phyloP scores from a whole-genome alignment of 306 rosid genomes.

The Cucurbita argyrosperma region DNA sequence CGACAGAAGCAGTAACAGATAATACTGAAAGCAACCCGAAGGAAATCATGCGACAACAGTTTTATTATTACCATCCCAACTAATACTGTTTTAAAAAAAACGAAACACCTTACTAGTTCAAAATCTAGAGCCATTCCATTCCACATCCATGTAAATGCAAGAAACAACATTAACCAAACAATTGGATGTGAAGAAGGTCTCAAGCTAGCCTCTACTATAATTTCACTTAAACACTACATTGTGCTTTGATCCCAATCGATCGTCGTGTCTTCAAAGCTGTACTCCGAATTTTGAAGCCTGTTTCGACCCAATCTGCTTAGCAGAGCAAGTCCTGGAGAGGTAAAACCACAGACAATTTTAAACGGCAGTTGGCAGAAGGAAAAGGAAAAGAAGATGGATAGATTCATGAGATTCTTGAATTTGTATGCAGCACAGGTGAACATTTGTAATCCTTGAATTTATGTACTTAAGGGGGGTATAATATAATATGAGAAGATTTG shows the following conservation, averaged over 20 bases:
- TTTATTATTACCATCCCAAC: neutral
- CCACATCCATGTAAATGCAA: neutral
- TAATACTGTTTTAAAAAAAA: neutral
- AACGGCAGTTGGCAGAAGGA: neutral
- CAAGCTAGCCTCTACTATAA: neutral
- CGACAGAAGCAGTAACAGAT: too few relatives aligned
- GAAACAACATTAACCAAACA: neutral
- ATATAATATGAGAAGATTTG: neutral
- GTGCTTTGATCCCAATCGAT: constrained; percentile 43
- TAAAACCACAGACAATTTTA: neutral
- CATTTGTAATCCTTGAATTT: neutral
- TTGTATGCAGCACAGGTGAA: neutral
- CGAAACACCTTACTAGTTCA: neutral
- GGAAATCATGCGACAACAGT: neutral
- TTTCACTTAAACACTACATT: neutral
- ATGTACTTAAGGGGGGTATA: neutral
- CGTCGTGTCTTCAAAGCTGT: constrained; percentile 31
- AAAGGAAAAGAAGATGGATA: neutral
- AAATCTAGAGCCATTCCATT: neutral
- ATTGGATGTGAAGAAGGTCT: neutral
- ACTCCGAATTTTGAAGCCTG: constrained; percentile 48
- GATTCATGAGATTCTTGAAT: neutral
- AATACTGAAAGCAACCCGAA: too few relatives aligned
- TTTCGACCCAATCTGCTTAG: constrained; percentile 59
- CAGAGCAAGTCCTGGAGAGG: constrained; percentile 55